Conservation (phyloP, 2,329 filamentous ascomycete species). For the Aspergillus fischeri region DNA sequence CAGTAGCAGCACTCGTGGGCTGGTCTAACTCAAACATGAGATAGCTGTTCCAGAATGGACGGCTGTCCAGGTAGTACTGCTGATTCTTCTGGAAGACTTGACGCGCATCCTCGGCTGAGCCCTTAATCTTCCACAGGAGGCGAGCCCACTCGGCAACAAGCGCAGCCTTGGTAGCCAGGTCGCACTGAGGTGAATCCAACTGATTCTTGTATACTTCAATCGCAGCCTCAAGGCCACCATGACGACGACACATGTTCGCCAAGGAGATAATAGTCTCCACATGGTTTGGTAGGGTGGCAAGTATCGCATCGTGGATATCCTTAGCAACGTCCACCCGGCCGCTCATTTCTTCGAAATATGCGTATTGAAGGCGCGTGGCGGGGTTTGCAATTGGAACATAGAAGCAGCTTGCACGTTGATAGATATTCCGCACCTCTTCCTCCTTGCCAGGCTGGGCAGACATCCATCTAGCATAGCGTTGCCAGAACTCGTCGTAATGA, state of each 20-base stretch:
- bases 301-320: constrained; percentile 78
- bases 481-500: constrained; percentile 96
- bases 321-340: constrained; percentile 72
- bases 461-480: constrained; percentile 97
- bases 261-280: constrained; percentile 84
- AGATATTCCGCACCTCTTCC: constrained; percentile 88
- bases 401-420: constrained; percentile 76
- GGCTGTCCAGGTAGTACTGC: constrained; percentile 79
- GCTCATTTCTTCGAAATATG: constrained; percentile 86
- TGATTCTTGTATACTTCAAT: constrained; percentile 78
- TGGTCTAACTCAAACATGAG: constrained; percentile 85
- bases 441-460: constrained; percentile 71
- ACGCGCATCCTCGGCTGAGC: constrained; percentile 73
- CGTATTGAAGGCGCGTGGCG: constrained; percentile 81
- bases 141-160: constrained; percentile 85
- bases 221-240: constrained; percentile 77
- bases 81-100: constrained; percentile 77
- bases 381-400: constrained; percentile 85
- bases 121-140: constrained; percentile 83
- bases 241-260: constrained; percentile 80
- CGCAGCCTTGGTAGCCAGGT: constrained; percentile 77
- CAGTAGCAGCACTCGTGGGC: constrained; percentile 62
- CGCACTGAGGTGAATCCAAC: constrained; percentile 67
- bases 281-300: constrained; percentile 72
- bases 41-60: constrained; percentile 85